Evolutionary conservation across 805 yeast genomes (phyloP).

Genomic region (Clavispora carvajalis): DNA sequence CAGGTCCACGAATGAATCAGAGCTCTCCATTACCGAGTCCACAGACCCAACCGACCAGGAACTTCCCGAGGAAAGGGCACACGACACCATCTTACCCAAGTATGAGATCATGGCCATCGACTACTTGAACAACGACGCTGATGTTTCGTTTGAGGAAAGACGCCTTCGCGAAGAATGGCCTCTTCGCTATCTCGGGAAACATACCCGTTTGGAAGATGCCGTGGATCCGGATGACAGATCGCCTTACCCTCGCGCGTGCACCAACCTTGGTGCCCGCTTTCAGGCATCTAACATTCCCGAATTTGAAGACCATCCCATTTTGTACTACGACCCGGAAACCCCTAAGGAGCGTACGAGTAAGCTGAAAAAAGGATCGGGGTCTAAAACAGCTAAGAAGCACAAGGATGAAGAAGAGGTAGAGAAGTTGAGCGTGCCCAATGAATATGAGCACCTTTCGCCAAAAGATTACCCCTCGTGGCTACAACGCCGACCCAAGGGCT

Average conservation of each 20-base stretch:
- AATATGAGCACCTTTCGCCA: slow-evolving; percentile 35
- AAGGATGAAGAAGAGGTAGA: slow-evolving; percentile 14
- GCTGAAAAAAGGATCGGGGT: slow-evolving; percentile 9
- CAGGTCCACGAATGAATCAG: slow-evolving; percentile 34
- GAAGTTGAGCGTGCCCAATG: slow-evolving; percentile 43
- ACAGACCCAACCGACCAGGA: background rate
- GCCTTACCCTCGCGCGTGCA: slow-evolving; percentile 75
- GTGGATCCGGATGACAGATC: slow-evolving; percentile 66
- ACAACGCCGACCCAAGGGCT: slow-evolving; percentile 74
- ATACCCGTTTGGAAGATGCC: slow-evolving; percentile 69
- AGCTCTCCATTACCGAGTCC: slow-evolving; percentile 15
- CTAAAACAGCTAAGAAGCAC: slow-evolving; percentile 12
- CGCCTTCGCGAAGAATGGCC: slow-evolving; percentile 72
- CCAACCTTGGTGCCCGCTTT: slow-evolving; percentile 67
- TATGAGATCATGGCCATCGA: slow-evolving; percentile 55
- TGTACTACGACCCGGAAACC: slow-evolving; percentile 50
- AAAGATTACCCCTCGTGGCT: slow-evolving; percentile 67
- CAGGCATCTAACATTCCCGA: slow-evolving; percentile 65
- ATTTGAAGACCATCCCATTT: slow-evolving; percentile 56
- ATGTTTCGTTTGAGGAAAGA: slow-evolving; percentile 39
- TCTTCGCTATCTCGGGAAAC: slow-evolving; percentile 72
- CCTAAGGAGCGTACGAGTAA: slow-evolving; percentile 4
- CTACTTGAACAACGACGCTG: slow-evolving; percentile 44
- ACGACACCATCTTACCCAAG: slow-evolving; percentile 32
- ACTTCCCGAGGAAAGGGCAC: slow-evolving; percentile 4